phyloP scores from a whole-genome alignment of 2,329 filamentous ascomycete species.

The Venturia oleaginea region DNA sequence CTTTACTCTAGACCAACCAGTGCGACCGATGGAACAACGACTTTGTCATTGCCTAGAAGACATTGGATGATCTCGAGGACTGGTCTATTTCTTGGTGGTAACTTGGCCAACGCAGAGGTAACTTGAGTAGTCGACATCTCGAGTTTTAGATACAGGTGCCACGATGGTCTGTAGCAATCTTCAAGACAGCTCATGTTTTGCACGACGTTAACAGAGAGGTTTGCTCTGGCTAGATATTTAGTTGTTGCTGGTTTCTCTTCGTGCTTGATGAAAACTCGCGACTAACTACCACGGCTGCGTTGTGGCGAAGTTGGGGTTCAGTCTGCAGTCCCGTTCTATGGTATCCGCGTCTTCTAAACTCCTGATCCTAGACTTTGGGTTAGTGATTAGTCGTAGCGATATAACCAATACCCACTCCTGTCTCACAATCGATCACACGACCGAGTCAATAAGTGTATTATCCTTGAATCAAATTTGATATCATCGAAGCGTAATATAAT shows the following conservation, averaged over 20 bases:
- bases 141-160: neutral
- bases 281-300: too few species aligned
- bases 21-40: neutral
- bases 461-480: too few species aligned
- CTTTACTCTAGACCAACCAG: neutral
- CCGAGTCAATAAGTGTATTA: too few species aligned
- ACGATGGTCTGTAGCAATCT: neutral
- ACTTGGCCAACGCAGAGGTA: neutral
- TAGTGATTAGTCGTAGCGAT: too few species aligned
- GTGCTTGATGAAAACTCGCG: too few species aligned
- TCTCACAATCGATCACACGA: too few species aligned
- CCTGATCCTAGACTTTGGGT: too few species aligned
- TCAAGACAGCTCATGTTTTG: neutral
- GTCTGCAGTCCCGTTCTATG: too few species aligned
- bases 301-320: too few species aligned
- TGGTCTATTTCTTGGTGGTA: neutral
- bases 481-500: too few species aligned
- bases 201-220: neutral
- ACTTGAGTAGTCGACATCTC: neutral
- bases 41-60: neutral
- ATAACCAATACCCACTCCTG: too few species aligned
- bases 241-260: neutral
- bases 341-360: too few species aligned
- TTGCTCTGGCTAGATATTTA: neutral
- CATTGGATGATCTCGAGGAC: neutral